Evolutionary conservation across 805 yeast genomes (phyloP), one percentile per base, ranked within the genome.

Genomic region (Yamadazyma kitorensis): DNA sequence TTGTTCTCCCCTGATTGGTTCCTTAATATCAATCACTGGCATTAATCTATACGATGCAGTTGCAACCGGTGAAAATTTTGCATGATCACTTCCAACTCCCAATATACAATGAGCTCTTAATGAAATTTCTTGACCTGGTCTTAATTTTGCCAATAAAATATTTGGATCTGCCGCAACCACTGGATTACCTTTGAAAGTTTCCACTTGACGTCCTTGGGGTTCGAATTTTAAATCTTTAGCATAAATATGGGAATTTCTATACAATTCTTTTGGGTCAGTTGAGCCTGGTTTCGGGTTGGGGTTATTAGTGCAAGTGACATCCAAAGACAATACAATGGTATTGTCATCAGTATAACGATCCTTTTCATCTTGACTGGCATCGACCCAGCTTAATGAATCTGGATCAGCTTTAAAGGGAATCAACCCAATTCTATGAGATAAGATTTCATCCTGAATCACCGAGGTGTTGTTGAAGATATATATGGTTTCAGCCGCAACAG

Each of bases 81-180:
- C 97, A 61, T 93, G 98, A 59, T 93, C 98, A 26, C 87, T 64
- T 33, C 97, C 98, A 46, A 86, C 65, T 39, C 98, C 98, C 43
- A 91, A 71, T 19, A 89, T 71, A 57, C 97, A 93, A 64, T 88
- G 96, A 37, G 84, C 95, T 54, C 88, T 74, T 45, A 93, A 70
- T 17, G 91, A 76, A 44, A 93, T 89, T 63, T 93, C 98, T 66
- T 93, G 98, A 31, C 96, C 96, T 5, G 98, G 98, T 52, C 98
- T 78, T 52, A 93, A 70, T 64, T 93, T 93, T 33, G 96, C 96
- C 34, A 93, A 61, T 44, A 93, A 64, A 47, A 93, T 86, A 57
- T 93, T 83, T 23, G 96, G 96, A 62, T 89, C 93, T 39, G 84
- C 73, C 15, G 95, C 83, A 7, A 68, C 80, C 24, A 82, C 86